Percentiles rank a stretch among this genome's conserved stretches.
phyloP scores from a whole-genome alignment of 1,284 basidiomycete species.

The Ganoderma resinaceum region DNA sequence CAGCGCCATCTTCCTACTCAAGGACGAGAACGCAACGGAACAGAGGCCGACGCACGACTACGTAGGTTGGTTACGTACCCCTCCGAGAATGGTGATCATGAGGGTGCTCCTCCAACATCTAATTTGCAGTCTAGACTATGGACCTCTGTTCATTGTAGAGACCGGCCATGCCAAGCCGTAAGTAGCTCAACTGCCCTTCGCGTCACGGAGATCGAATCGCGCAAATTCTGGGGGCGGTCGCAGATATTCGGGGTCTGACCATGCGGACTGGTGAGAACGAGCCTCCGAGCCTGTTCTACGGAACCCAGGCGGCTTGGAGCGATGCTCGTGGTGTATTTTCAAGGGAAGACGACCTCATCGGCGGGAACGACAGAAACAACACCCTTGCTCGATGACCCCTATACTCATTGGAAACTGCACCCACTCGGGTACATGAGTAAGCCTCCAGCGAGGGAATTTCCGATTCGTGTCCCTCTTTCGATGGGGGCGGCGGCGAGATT shows the following conservation, averaged over 20 bases:
- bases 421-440: not conserved
- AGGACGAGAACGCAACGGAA: not conserved
- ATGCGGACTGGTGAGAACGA: not conserved
- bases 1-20: not conserved
- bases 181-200: not conserved
- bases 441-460: not conserved
- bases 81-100: not conserved
- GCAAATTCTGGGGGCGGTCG: not conserved
- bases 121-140: not conserved
- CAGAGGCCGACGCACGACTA: constrained; percentile 48
- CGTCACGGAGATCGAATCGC: not conserved
- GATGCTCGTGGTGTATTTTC: not conserved
- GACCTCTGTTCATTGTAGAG: not conserved
- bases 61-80: not conserved
- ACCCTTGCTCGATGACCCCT: not conserved
- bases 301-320: not conserved
- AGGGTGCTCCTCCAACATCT: not conserved
- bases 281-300: not conserved
- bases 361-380: not conserved
- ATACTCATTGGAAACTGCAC: no score
- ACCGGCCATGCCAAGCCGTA: not conserved
- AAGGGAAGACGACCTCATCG: not conserved
- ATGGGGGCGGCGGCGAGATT: not conserved
- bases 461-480: not conserved
- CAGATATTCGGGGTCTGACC: not conserved